Base-by-base conservation (phyloP, 108 stramenopile species). In the Nitzschia sp. region DNA sequence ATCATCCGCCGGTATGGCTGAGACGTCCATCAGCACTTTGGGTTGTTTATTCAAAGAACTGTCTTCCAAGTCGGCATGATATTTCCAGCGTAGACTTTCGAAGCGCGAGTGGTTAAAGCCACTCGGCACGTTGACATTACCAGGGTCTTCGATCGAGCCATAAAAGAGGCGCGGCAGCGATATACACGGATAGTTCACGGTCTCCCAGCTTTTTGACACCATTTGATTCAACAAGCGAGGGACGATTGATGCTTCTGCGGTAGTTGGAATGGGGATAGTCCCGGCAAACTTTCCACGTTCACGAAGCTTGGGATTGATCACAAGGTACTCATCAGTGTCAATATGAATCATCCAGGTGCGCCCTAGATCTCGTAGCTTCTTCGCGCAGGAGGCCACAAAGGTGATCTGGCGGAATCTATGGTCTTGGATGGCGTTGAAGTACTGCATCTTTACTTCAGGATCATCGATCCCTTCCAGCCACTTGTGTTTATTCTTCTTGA, bases 261-360 rank as follows among this genome's bases (percentile, higher is more conserved):
- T 31, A 1, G 29, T 18, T 35, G 65, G 48, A 2, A 66, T 66
- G 33, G 30, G 33, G 26, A 51, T 66, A 9, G 29, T 32, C 9
- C 2, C 49, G 1, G 24, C 48, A 23, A 8, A 25, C 3, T 42
- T 24, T 8, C 9, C 36, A 11, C 6, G 24, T 45, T 42, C 15
- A 28, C 65, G 65, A 15, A 53, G 3, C 33, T 31, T 24, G 11
- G 67, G 67, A 29, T 68, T 68, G 54, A 68, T 56, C 2, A 58
- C 67, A 21, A 89, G 69, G 65, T 81, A 89, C 61, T 89, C 88
- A 48, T 89, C 88, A 3, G 85, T 75, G 45, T 89, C 88, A 34
- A 72, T 82, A 47, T 84, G 75, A 2, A 82, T 72, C 15, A 79
- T 78, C 88, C 88, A 89, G 8, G 72, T 80, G 42, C 64, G 25